Evolutionary conservation across 176 grass and related monocot genomes (phyloP), one percentile per base, ranked within the genome.

Genomic region (Otatea glauca): DNA sequence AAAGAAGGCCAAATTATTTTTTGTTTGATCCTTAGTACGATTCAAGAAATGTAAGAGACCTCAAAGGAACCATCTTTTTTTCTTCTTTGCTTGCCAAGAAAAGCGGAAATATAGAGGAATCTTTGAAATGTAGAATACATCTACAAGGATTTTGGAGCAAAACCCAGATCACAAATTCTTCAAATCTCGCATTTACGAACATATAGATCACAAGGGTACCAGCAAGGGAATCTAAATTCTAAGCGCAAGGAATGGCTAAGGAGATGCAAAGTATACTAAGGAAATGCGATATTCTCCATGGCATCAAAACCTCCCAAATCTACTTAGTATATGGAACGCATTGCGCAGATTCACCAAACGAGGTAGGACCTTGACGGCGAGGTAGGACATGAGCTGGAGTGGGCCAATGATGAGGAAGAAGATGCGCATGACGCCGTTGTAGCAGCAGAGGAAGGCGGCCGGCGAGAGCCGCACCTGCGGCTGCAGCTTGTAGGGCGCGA

Each of bases 401-500:
- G 96, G 93, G 1, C 91, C 91, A 43, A 98, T 51, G 84, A 87
- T 91, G 70, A 95, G 14, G 80, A 98, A 17, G 86, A 95, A 98
- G 68, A 87, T 47, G 75, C 83, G 85, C 75, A 95, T 73, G 79
- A 95, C 93, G 41, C 88, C 89, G 71, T 39, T 85, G 89, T 98
- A 98, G 86, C 96, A 98, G 12, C 70, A 76, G 66, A 86, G 8
- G 91, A 93, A 95, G 27, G 90, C 88, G 2, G 72, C 67, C 34
- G 41, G 51, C 10, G 92, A 20, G 76, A 88, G 93, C 2, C 81
- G 83, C 75, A 98, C 89, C 80, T 87, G 80, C 0, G 91, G 93
- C 96, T 98, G 96, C 81, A 95, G 80, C 83, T 98, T 98, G 92
- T 90, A 98, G 1, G 89, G 78, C 21, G 42, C 38, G 1, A 95